Base-by-base conservation (phyloP, 2,329 filamentous ascomycete species). In the Tolypocladium inflatum region DNA sequence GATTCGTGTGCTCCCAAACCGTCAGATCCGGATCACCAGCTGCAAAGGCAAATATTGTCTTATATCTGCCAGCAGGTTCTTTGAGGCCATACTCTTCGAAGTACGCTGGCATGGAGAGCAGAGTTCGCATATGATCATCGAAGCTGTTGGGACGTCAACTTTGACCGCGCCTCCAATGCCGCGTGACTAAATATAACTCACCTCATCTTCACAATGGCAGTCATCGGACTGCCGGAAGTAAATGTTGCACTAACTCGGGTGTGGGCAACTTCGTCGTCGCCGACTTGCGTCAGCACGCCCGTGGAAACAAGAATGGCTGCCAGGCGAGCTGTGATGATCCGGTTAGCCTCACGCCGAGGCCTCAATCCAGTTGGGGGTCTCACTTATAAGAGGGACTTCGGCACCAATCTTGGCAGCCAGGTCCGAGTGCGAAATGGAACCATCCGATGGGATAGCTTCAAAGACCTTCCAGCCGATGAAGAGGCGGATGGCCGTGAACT, bases 391-490 rank as follows among this genome's bases (percentile, higher is more conserved):
- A 52, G 10, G 15, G 19, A 4, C 23, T 21, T 75, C 68, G 1
- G 66, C 67, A 0, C 64, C 57, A 2, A 71, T 33, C 10, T 64
- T 64, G 7, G 56, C 55, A 0, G 70, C 70, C 6, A 75, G 61
- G 0, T 69, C 64, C 0, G 51, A 43, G 55, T 67, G 67, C 8
- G 66, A 64, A 17, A 73, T 68, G 2, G 58, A 38, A 2, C 63
- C 68, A 0, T 64, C 62, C 2, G 54, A 19, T 0, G 71, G 70
- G 23, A 75, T 70, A 2, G 58, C 52, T 8, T 70, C 67, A 54
- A 74, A 73, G 0, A 62, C 66, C 10, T 65, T 63, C 69, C 71
- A 72, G 42, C 68, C 62, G 35, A 67, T 58, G 55, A 73, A 72
- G 4, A 72, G 58, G 2, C 64, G 63, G 8, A 67, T 52, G 3